Percentiles rank a stretch among this genome's conserved stretches.
phyloP scores from a whole-genome alignment of 352 stramenopile genomes.

The Pythium diclinum region DNA sequence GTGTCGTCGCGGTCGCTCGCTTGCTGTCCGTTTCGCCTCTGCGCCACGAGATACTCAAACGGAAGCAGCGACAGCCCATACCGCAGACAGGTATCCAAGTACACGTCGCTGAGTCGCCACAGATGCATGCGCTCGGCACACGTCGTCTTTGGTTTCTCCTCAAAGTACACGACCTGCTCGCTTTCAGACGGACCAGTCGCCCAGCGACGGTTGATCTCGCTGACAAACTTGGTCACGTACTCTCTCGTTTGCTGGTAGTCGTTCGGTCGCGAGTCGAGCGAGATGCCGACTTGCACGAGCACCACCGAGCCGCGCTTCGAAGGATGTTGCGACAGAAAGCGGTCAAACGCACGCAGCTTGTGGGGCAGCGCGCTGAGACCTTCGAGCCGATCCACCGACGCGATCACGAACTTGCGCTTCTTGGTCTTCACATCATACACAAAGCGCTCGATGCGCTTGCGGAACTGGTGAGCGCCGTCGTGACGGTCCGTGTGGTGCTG shows the following conservation, averaged over 20 bases:
- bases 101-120: constrained; percentile 68
- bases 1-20: constrained; percentile 21
- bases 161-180: constrained; percentile 67
- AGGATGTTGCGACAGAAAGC: constrained; percentile 91
- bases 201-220: constrained; percentile 90
- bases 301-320: constrained; percentile 64
- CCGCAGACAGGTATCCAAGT: constrained; percentile 66
- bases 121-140: constrained; percentile 66
- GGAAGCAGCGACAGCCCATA: constrained; percentile 66
- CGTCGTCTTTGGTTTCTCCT: constrained; percentile 63
- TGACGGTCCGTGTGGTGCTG: constrained; percentile 40
- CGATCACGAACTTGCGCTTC: constrained; percentile 64
- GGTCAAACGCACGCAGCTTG: constrained; percentile 95
- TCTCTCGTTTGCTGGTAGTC: constrained; percentile 93
- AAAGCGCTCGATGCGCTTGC: constrained; percentile 36
- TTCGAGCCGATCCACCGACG: constrained; percentile 94
- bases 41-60: constrained; percentile 75
- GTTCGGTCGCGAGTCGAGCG: constrained; percentile 75
- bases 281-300: constrained; percentile 73
- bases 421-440: constrained; percentile 32
- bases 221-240: constrained; percentile 89
- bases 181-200: constrained; percentile 3
- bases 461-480: constrained; percentile 31
- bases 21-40: constrained; percentile 50
- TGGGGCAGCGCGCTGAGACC: constrained; percentile 94